A percentile compares a stretch with the other conserved stretches of the same genome.
Conservation (phyloP, 768 basidiomycete species). For the Panaeolus cyanescens region DNA sequence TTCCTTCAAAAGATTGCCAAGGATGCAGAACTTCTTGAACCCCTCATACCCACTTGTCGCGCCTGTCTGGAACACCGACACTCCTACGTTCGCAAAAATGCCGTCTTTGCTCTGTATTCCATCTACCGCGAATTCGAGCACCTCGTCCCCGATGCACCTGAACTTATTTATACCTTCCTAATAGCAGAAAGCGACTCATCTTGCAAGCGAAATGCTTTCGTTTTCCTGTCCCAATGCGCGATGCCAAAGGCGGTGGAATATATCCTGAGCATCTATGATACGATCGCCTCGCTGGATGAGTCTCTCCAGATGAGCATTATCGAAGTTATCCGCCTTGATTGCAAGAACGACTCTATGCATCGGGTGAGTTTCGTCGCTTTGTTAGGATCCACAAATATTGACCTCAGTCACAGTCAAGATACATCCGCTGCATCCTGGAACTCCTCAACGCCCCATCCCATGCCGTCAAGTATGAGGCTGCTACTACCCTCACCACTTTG, state of each 20-base stretch:
- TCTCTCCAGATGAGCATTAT: constrained; percentile 94
- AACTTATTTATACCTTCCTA: constrained; percentile 95
- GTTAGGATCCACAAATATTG: constrained; percentile 7
- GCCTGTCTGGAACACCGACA: constrained; percentile 96
- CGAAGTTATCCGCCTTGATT: constrained; percentile 90
- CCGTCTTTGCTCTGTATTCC: constrained; percentile 93
- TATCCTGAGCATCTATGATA: constrained; percentile 83
- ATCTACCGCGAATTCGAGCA: constrained; percentile 94
- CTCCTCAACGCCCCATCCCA: constrained; percentile 87
- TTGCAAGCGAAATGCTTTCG: constrained; percentile 97
- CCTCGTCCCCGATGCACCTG: constrained; percentile 95
- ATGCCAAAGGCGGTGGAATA: constrained; percentile 93
- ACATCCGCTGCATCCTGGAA: constrained; percentile 93
- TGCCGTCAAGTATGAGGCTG: constrained; percentile 97
- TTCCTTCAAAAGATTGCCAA: constrained; percentile 95
- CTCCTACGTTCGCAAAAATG: constrained; percentile 97
- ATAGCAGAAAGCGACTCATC: constrained; percentile 94
- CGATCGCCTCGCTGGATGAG: constrained; percentile 83
- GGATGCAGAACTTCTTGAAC: constrained; percentile 93
- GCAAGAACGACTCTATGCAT: constrained; percentile 80
- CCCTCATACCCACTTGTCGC: constrained; percentile 91
- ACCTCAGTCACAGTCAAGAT: constrained; percentile 65
- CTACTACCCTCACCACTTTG: constrained; percentile 89
- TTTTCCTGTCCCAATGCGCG: constrained; percentile 84
- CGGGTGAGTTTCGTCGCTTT: constrained; percentile 53